Base-by-base conservation (phyloP, 1,139 yeast species). In the Casaregolazyma lundiana region DNA sequence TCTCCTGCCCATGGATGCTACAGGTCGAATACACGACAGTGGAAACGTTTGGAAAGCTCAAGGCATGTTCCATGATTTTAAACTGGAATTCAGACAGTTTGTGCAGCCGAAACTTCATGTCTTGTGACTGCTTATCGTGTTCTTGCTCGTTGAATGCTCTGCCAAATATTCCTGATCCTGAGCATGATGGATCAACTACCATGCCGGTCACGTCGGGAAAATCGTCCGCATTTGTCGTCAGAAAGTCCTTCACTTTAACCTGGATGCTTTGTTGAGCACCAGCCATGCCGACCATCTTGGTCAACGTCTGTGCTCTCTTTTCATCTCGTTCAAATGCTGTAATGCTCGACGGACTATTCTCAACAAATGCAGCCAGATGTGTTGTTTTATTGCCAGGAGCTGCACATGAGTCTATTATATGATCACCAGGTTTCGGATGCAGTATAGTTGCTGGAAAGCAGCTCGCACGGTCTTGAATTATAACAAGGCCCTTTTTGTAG, bases 381-480 rank as follows among this genome's bases (percentile, higher is more conserved):
- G 97, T 87, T 0, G 99, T 92, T 64, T 92, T 94, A 66, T 92
- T 92, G 5, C 99, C 99, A 1, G 99, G 99, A 0, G 99, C 98
- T 2, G 98, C 89, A 67, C 97, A 90, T 0, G 97, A 86, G 67
- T 92, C 99, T 38, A 92, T 85, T 6, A 89, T 57, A 13, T 45
- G 44, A 48, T 74, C 78, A 3, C 75, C 75, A 11, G 76, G 71
- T 0, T 61, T 52, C 0, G 89, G 84, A 52, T 77, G 72, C 45
- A 92, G 67, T 20, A 94, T 89, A 50, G 80, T 81, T 0, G 95
- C 96, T 0, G 99, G 99, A 61, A 92, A 88, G 64, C 98, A 92
- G 2, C 97, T 89, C 0, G 97, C 97, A 43, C 98, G 72, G 62
- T 92, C 98, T 66, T 92, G 99, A 50, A 92, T 87, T 48, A 94